These are phyloP conservation scores for Cercospora sesami DNA, from an alignment of 2,329 filamentous ascomycete species.

Conservation along the genomic window DNA sequence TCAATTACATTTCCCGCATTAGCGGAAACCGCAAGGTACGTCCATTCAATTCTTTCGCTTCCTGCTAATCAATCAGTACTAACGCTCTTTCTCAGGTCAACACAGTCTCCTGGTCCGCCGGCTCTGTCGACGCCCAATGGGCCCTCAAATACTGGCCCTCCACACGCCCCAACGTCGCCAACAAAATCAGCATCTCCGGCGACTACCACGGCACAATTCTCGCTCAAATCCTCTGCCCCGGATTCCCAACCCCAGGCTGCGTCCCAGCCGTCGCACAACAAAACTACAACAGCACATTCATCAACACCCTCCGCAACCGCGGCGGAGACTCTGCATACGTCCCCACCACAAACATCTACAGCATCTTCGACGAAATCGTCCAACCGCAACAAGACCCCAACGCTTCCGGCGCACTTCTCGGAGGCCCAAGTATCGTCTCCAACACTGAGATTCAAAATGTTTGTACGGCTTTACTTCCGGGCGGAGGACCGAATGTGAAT, in stretches of 20 bases:
- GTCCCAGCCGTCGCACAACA: conserved; percentile 51
- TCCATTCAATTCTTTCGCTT: too few relatives aligned
- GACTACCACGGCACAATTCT: conserved; percentile 54
- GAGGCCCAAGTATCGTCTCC: conserved; percentile 47
- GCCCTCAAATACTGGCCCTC: conserved; percentile 59
- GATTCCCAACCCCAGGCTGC: conserved; percentile 32
- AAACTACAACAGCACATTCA: conserved; percentile 47
- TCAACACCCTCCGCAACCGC: conserved; percentile 45
- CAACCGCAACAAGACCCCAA: conserved; percentile 49
- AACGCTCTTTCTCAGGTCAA: conserved; percentile 32
- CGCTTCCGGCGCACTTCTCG: conserved; percentile 50
- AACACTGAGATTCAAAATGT: conserved; percentile 53
- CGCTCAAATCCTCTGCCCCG: conserved; percentile 40
- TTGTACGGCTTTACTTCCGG: conserved; percentile 41
- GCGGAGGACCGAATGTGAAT: conserved; percentile 47
- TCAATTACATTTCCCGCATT: conserved; percentile 55
- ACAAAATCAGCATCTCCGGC: conserved; percentile 54
- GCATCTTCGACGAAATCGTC: conserved; percentile 53
- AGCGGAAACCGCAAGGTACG: conserved; percentile 38
- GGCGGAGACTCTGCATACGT: conserved; percentile 56
- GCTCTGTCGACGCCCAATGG: conserved; percentile 57
- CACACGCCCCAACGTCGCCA: conserved; percentile 45
- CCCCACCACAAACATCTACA: conserved; percentile 57
- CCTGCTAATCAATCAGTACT: too few relatives aligned
- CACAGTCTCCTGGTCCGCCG: conserved; percentile 58